Evolutionary conservation across 2,329 filamentous ascomycete species (phyloP), one percentile per base, ranked within the genome.

Genomic region (Grosmannia huntii): DNA sequence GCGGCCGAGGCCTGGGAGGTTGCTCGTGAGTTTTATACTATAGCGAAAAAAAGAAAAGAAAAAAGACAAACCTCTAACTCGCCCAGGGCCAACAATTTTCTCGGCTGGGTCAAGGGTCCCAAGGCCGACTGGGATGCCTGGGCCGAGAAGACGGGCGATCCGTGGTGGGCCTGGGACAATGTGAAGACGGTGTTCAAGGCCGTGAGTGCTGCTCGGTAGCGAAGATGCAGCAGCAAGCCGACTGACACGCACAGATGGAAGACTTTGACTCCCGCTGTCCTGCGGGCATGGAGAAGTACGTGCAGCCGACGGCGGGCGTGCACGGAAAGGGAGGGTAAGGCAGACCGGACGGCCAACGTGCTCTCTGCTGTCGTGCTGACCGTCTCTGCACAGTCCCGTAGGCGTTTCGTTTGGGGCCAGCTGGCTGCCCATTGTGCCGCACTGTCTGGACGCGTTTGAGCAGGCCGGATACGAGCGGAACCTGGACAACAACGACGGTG

Each of bases 101-200:
- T 57, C 14, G 56, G 46, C 49, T 57, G 56, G 56, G 56, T 57
- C 23, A 57, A 57, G 11, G 56, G 56, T 9, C 56, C 56, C 25
- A 52, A 28, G 27, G 49, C 21, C 12, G 56, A 57, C 49, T 57
- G 56, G 56, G 56, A 57, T 19, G 21, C 31, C 23, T 57, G 56
- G 56, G 56, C 56, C 9, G n/a, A 31, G 10, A 27, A 53, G 10
- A n/a, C 38, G 0, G 56, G 51, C n/a, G 56, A 57, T 16, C 19
- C 33, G 27, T 57, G 56, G 56, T 57, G 56, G 56, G 56, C 33
- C 21, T 57, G 56, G 56, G 50, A 57, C 36, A 57, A 27, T 16
- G 56, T 57, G 16, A 53, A 51, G 31, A 23, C 6, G 6, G 56
- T 57, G 23, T 53, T 57, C 21, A 51, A 41, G 10, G 48, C 38